Base-by-base conservation (phyloP, 2,329 filamentous ascomycete genomes). In the Basipetospora chlamydospora region DNA sequence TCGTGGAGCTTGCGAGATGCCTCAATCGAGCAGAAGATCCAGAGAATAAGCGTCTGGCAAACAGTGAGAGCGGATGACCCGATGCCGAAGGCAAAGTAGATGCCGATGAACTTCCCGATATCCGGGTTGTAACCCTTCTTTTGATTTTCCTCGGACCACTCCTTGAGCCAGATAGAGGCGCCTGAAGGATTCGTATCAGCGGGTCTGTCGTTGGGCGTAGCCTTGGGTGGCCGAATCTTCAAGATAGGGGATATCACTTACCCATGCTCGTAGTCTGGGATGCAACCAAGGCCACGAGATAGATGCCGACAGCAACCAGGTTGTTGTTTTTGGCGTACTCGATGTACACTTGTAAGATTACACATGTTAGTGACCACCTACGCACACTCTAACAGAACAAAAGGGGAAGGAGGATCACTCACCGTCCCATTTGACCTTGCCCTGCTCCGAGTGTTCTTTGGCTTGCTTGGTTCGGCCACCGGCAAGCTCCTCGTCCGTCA, bases 11-110 rank as follows among this genome's bases (percentile, higher is more conserved):
- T 98, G 43, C 90, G 76, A 15, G 88, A 95, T 35, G 90, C 90
- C 72, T 98, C 90, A 43, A 98, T 98, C 4, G 90, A 96, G 61
- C 92, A 98, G 63, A 98, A 96, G 46, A 98, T 96, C 90, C 90
- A 98, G 20, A 98, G 67, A 44, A 98, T 86, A 47, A 98, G 63
- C 5, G 88, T 96, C 59, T 96, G 90, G 21, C 92, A 52, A 28
- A 96, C 85, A 3, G 92, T 88, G 44, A 98, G 66, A 29, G 73
- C 68, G 28, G 90, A 80, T 18, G 83, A 79, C 22, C 88, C 88
- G 35, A 98, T 72, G 33, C 90, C 92, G 57, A 98, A 83, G 12
- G 81, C 85, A 58, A 98, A 90, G 61, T 98, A 98, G 44, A 98
- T 75, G 40, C 88, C 85, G 51, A 98, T 82, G 52, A 86, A 98